Evolutionary conservation across 169 alveolate species (phyloP), one percentile per base, ranked within the genome.

Genomic region (Plasmodium blacklocki): DNA sequence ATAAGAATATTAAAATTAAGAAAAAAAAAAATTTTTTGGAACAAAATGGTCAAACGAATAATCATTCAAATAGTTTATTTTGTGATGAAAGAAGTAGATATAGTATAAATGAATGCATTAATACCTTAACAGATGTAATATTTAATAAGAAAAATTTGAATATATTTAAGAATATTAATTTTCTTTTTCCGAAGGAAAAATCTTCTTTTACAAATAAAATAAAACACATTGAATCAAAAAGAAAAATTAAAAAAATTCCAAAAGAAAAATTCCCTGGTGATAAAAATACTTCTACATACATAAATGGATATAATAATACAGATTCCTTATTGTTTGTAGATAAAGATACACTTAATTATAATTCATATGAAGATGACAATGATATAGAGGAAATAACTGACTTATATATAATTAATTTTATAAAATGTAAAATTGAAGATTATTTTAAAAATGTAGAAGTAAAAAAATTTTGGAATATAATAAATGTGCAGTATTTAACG

Each of bases 391-490:
- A 74, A 14, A 26, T 78, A 64, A 78, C 78, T 23, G 89, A 78
- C 54, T 78, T 78, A 56, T 66, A 78, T 43, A 15, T 78, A 66
- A 78, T 78, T 70, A 78, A 78, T 66, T 50, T 49, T 23, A 47
- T 78, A 29, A 78, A 66, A 64, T 23, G 72, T 32, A 78, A 78
- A 50, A 78, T 78, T 52, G 89, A 78, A 78, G 89, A 78, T 11
- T 78, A 78, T 56, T 66, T 78, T 32, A 78, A 78, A 78, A 78
- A 78, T 78, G 73, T 78, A 2, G 75, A 78, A 52, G 76, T 78
- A 70, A 78, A 64, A 52, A 78, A 78, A 52, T 78, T 78, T 29
- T 78, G 89, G 89, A 49, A 78, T 58, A 39, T 78, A 14, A 64
- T 78, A 59, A 78, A 78, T 78, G 74, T 59, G 18, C 47, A 67